These are phyloP conservation scores for Pascua sp. DNA, from an alignment of 1,284 basidiomycete species.

Conservation along the genomic window DNA sequence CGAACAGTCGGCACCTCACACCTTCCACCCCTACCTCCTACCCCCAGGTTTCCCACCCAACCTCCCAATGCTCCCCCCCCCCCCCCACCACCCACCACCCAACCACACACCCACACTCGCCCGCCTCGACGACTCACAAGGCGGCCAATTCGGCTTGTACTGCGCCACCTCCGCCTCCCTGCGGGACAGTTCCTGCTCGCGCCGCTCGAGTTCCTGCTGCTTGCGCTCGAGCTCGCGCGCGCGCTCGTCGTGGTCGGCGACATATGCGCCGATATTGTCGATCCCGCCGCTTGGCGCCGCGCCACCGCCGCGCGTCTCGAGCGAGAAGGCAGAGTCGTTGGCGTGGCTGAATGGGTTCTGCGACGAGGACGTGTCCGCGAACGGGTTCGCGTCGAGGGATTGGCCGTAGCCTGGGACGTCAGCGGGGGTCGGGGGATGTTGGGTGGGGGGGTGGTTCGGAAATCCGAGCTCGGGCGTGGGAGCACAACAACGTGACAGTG, in stretches of 20 bases:
- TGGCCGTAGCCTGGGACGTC: background rate
- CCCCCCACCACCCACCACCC: too few relatives aligned
- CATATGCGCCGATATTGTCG: conserved; percentile 19
- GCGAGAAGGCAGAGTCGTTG: conserved; percentile 42
- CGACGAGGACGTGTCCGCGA: conserved; percentile 19
- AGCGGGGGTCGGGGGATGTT: too few relatives aligned
- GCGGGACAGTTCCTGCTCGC: conserved; percentile 30
- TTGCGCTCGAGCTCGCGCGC: conserved; percentile 31
- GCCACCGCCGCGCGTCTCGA: conserved; percentile 25
- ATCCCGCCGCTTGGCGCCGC: conserved; percentile 12
- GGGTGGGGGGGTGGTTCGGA: too few relatives aligned
- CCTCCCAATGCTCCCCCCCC: too few relatives aligned
- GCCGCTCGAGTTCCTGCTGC: conserved; percentile 35
- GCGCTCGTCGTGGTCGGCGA: conserved; percentile 20
- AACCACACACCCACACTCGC: too few relatives aligned
- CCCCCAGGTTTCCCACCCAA: too few relatives aligned
- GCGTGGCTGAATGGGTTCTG: conserved; percentile 37
- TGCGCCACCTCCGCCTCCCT: conserved; percentile 29
- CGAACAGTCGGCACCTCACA: too few relatives aligned
- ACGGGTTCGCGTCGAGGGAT: conserved; percentile 35
- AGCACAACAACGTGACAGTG: too few relatives aligned
- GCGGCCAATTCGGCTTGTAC: conserved; percentile 48
- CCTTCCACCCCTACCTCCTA: too few relatives aligned
- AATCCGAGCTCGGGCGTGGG: too few relatives aligned
- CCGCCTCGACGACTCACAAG: conserved; percentile 32